A percentile compares a stretch with the other conserved stretches of the same genome.
Evolutionary conservation across 164 flowering plant genomes (phyloP).

Genomic region (Brasenia schreberi): DNA sequence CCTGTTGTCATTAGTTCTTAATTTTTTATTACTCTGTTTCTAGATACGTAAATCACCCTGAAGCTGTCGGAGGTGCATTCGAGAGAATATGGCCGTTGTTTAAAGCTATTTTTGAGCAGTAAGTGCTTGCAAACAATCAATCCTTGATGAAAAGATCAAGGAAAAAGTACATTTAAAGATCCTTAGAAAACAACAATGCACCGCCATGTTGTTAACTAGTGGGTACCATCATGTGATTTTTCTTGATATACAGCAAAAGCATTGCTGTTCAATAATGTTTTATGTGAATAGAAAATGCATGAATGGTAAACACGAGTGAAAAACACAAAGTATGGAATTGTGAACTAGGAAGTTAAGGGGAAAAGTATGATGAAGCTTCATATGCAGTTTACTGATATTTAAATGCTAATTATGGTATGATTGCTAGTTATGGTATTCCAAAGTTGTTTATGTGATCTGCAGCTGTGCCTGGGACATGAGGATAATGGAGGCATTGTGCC

Average conservation of each 20-base stretch:
- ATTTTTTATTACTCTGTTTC: slow-evolving; percentile 3
- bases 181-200: not conserved
- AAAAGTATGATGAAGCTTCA: too few relatives aligned
- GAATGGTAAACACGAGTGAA: too few relatives aligned
- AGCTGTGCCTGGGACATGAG: slow-evolving; percentile 99
- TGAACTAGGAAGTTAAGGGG: too few relatives aligned
- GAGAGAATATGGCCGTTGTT: slow-evolving; percentile 93
- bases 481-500: slow-evolving; percentile 96
- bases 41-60: slow-evolving; percentile 90
- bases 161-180: not conserved
- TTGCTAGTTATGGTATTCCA: too few relatives aligned
- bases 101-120: slow-evolving; percentile 89
- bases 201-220: not conserved
- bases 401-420: too few relatives aligned
- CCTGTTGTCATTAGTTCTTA: not conserved
- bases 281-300: too few relatives aligned
- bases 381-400: too few relatives aligned
- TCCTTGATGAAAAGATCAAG: not conserved
- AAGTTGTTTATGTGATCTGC: slow-evolving; percentile 3
- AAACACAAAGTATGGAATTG: too few relatives aligned
- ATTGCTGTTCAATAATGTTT: too few relatives aligned
- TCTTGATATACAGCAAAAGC: too few relatives aligned
- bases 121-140: slow-evolving; percentile 13
- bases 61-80: slow-evolving; percentile 96
- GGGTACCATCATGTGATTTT: too few relatives aligned